Percentiles rank a stretch among this genome's conserved stretches.
These are phyloP conservation scores for Rhizophagus prolifer DNA, from an alignment of 192 early-diverging fungal species.

Conservation along the genomic window DNA sequence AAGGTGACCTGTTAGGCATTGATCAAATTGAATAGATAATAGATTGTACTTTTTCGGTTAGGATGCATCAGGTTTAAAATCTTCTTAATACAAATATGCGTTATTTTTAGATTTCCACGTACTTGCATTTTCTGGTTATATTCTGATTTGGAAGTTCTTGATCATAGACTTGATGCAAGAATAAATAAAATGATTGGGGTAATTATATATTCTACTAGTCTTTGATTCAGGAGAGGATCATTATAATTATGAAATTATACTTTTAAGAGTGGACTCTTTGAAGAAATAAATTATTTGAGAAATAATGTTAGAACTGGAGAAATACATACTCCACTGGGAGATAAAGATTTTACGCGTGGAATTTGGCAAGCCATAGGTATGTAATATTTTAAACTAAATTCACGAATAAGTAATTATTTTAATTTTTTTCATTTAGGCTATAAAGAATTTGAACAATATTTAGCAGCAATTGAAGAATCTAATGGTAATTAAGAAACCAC, in stretches of 20 bases:
- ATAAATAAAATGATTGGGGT: slow-evolving; percentile 89
- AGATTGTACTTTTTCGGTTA: too few relatives aligned
- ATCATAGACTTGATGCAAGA: slow-evolving; percentile 78
- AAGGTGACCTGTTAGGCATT: slow-evolving; percentile 28
- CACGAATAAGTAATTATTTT: slow-evolving; percentile 21
- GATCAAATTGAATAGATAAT: neutral
- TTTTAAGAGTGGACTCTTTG: slow-evolving; percentile 52
- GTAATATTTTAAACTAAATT: slow-evolving; percentile 26
- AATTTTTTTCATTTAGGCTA: slow-evolving; percentile 60
- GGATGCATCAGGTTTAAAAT: neutral
- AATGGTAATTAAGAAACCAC: neutral
- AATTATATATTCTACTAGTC: neutral
- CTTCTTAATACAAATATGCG: neutral
- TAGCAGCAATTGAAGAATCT: slow-evolving; percentile 33
- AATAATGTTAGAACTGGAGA: slow-evolving; percentile 54
- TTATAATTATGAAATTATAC: neutral
- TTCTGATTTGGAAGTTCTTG: slow-evolving; percentile 62
- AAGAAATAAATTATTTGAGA: slow-evolving; percentile 51
- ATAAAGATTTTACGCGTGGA: slow-evolving; percentile 59
- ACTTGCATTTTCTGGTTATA: slow-evolving; percentile 89
- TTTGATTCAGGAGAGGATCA: neutral
- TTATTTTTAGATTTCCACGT: slow-evolving; percentile 52
- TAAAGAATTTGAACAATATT: slow-evolving; percentile 83
- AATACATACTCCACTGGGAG: slow-evolving; percentile 42
- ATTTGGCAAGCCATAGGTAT: slow-evolving; percentile 75